phyloP scores from a whole-genome alignment of 305 asterid genomes.

The Fraxinus angustifolia region DNA sequence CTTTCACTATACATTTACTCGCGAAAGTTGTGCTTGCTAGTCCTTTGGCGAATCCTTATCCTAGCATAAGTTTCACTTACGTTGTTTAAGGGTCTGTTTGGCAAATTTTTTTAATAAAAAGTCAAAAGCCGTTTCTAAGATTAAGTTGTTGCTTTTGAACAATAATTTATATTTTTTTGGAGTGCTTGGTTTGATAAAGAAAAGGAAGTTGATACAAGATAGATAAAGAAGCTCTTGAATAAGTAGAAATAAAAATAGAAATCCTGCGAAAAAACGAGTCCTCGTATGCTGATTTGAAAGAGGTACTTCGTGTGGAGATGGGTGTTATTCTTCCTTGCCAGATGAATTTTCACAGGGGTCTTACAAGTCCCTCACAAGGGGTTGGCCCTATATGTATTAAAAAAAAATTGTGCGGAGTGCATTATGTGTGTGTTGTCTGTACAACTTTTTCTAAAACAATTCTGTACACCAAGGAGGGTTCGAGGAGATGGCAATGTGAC shows the following conservation, averaged over 20 bases:
- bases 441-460: too few relatives aligned
- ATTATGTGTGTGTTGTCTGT: too few relatives aligned
- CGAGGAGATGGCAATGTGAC: not conserved
- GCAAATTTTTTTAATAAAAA: not conserved
- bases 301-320: too few relatives aligned
- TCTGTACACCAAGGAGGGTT: too few relatives aligned
- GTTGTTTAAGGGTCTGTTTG: not conserved
- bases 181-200: not conserved
- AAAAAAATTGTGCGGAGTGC: too few relatives aligned
- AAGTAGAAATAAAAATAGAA: not conserved
- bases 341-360: too few relatives aligned
- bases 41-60: not conserved
- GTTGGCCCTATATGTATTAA: too few relatives aligned
- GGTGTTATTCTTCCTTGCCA: too few relatives aligned
- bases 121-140: not conserved
- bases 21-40: not conserved
- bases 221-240: not conserved
- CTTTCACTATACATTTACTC: not conserved
- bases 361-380: too few relatives aligned
- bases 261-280: not conserved
- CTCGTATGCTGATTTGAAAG: not conserved
- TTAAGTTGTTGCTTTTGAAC: too few relatives aligned
- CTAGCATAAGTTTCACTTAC: not conserved
- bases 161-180: too few relatives aligned
- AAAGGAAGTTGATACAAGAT: not conserved